Percentiles rank a stretch among this genome's conserved stretches.
phyloP scores from a whole-genome alignment of 192 early-diverging fungal genomes.

The Podila clonocystis region DNA sequence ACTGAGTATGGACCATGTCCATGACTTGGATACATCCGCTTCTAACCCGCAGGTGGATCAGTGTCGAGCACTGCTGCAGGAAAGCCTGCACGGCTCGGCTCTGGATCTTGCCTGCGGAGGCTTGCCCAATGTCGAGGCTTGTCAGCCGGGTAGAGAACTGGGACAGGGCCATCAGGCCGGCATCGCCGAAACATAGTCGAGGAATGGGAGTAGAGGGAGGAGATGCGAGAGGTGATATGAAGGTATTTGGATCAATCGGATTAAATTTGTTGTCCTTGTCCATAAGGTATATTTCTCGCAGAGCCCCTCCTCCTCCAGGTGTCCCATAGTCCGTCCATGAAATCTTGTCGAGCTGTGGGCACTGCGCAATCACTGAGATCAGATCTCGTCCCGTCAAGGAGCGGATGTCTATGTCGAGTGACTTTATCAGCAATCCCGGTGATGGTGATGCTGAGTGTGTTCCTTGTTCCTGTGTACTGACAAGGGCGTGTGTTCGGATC shows the following conservation, averaged over 20 bases:
- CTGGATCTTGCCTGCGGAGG: constrained; percentile 5
- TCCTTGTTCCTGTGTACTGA: background rate
- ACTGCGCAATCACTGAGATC: background rate
- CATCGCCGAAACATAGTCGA: constrained; percentile 2
- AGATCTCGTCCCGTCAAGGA: constrained; percentile 11
- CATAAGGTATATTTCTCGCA: background rate
- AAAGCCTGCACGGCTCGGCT: constrained; percentile 2
- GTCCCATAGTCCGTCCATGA: constrained; percentile 21
- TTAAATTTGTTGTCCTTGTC: constrained; percentile 2
- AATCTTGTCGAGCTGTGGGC: constrained; percentile 17
- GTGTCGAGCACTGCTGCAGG: background rate
- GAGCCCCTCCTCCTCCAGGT: background rate
- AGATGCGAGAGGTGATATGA: background rate
- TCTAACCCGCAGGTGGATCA: constrained; percentile 2
- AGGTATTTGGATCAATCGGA: background rate
- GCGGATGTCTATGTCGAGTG: constrained; percentile 18
- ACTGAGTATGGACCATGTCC: constrained; percentile 8
- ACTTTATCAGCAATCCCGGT: background rate
- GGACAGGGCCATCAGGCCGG: background rate
- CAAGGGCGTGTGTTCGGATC: constrained; percentile 9
- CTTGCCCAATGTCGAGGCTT: constrained; percentile 6
- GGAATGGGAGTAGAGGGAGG: background rate
- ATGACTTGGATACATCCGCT: constrained; percentile 7
- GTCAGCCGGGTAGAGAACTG: constrained; percentile 3
- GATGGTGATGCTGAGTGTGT: background rate